Percentiles rank a stretch among this genome's conserved stretches.
phyloP scores from a whole-genome alignment of 257 asterid genomes.

The Forsythia suspensa region DNA sequence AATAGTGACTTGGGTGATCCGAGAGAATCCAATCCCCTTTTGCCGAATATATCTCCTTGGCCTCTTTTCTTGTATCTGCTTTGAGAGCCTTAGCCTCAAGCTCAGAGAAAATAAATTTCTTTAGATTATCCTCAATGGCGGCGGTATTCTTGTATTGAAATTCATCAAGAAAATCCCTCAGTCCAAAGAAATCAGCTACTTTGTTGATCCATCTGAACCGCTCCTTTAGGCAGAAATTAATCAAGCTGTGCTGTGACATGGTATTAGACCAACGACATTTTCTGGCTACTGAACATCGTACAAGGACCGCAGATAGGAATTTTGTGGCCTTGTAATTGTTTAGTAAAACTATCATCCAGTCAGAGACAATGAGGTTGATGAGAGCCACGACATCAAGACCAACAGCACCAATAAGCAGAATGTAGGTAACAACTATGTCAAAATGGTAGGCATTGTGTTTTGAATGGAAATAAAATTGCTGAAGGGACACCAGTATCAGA shows the following conservation, averaged over 20 bases:
- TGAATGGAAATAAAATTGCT: slow-evolving; percentile 32
- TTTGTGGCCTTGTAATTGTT: background rate
- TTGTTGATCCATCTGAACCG: slow-evolving; percentile 17
- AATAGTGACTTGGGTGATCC: background rate
- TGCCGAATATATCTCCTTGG: slow-evolving; percentile 45
- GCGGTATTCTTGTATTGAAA: slow-evolving; percentile 14
- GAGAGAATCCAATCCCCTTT: slow-evolving; percentile 50
- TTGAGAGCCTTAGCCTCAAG: slow-evolving; percentile 28
- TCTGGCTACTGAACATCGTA: background rate
- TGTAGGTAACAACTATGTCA: slow-evolving; percentile 45
- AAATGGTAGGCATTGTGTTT: slow-evolving; percentile 14
- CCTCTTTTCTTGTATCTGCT: slow-evolving; percentile 36
- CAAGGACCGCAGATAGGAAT: background rate
- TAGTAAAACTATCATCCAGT: slow-evolving; percentile 24
- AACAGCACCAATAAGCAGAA: slow-evolving; percentile 49
- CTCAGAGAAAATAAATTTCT: slow-evolving; percentile 39
- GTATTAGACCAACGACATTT: slow-evolving; percentile 47
- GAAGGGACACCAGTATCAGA: slow-evolving; percentile 24
- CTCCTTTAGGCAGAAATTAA: slow-evolving; percentile 30
- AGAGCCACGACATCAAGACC: slow-evolving; percentile 35
- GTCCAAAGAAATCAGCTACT: slow-evolving; percentile 18
- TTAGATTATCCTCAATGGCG: slow-evolving; percentile 23
- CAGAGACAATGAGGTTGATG: slow-evolving; percentile 40
- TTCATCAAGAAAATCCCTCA: slow-evolving; percentile 22
- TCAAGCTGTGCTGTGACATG: slow-evolving; percentile 35